phyloP scores from a whole-genome alignment of 2,329 filamentous ascomycete genomes.

The Hymenoscyphus infarciens region DNA sequence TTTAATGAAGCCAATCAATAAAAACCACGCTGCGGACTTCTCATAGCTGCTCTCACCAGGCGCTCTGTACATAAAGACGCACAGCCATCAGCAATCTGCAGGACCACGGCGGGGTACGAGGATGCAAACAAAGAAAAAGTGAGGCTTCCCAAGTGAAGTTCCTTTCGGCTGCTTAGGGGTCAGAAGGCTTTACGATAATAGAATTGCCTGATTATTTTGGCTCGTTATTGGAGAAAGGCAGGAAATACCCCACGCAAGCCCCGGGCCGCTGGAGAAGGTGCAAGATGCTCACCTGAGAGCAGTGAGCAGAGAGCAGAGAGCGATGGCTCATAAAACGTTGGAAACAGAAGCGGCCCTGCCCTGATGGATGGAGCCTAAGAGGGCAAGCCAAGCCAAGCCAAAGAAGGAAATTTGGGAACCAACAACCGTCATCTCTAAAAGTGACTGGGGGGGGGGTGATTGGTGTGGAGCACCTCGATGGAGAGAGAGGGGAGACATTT shows the following conservation, averaged over 20 bases:
- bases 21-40: not conserved
- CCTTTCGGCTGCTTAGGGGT: conserved; percentile 5
- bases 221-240: conserved; percentile 5
- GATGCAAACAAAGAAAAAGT: conserved; percentile 13
- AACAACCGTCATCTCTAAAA: not conserved
- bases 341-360: not conserved
- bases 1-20: conserved; percentile 11
- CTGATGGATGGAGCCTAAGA: conserved; percentile 6
- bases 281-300: not conserved
- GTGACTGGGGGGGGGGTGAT: not conserved
- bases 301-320: not conserved
- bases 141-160: conserved; percentile 11
- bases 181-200: conserved; percentile 12
- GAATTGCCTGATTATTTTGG: conserved; percentile 7
- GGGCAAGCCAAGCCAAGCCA: conserved; percentile 3
- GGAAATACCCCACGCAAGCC: conserved; percentile 8
- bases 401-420: not conserved
- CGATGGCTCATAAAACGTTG: not conserved
- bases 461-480: not conserved
- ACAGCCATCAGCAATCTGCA: conserved; percentile 14
- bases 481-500: not conserved
- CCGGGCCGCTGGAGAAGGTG: not conserved
- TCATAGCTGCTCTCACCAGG: conserved; percentile 11
- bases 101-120: conserved; percentile 14
- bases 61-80: conserved; percentile 8